phyloP scores from a whole-genome alignment of 139 green algal genomes.

The Closterium sp. region DNA sequence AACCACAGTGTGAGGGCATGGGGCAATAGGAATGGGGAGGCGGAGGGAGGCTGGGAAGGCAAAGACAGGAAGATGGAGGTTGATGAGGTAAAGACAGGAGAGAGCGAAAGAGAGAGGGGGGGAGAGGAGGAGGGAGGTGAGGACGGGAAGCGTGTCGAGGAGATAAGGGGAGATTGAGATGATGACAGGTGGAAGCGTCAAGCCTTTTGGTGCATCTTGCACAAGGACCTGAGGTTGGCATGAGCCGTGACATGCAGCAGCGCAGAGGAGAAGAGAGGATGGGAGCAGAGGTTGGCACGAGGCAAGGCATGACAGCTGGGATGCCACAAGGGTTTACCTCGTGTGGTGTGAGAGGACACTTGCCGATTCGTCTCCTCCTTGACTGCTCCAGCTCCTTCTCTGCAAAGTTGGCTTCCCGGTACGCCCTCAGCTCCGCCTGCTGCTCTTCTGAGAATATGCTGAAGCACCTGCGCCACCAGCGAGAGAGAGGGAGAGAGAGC shows the following conservation, averaged over 20 bases:
- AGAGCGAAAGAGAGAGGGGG: background rate
- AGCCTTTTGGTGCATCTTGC: no score
- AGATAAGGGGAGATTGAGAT: background rate
- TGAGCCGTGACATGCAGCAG: background rate
- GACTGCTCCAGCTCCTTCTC: conserved; percentile 14
- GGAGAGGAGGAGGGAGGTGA: background rate
- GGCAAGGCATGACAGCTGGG: background rate
- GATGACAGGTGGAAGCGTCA: no score
- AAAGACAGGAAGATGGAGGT: background rate
- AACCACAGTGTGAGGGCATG: background rate
- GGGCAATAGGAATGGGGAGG: background rate
- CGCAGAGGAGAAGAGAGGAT: background rate
- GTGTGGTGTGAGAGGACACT: conserved; percentile 37
- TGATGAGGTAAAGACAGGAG: background rate
- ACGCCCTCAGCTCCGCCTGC: conserved; percentile 6
- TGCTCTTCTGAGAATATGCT: conserved; percentile 27
- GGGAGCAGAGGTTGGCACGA: background rate
- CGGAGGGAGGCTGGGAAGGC: background rate
- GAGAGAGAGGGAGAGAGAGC: background rate
- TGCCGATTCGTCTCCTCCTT: conserved; percentile 12
- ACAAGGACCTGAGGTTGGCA: no score
- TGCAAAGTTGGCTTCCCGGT: conserved; percentile 24
- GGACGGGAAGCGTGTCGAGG: background rate
- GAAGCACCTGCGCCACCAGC: conserved; percentile 23
- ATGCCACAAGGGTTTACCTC: conserved; percentile 18